Evolutionary conservation across 2,329 filamentous ascomycete species (phyloP).

Genomic region (Cladosporium halotolerans): DNA sequence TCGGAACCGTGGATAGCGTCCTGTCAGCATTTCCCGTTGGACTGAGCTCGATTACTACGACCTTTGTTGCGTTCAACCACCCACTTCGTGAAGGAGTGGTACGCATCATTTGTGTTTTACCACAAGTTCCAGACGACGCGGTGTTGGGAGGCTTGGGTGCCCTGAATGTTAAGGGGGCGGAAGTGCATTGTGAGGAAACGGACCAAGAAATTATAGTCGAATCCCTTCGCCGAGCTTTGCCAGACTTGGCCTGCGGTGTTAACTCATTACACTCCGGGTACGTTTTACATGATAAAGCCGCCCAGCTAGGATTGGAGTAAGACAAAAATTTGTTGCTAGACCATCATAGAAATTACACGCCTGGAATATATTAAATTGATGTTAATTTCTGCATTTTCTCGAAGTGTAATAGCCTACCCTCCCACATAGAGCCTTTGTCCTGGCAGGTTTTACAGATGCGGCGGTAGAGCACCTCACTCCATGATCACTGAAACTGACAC

Average conservation of each 20-base stretch:
- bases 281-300: not conserved
- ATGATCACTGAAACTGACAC: no score
- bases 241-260: not conserved
- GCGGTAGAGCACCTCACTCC: no score
- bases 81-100: not conserved
- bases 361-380: no score
- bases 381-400: no score
- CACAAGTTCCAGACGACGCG: not conserved
- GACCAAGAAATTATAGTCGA: not conserved
- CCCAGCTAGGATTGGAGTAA: not conserved
- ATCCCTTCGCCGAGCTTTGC: not conserved
- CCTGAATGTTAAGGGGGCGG: not conserved
- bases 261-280: not conserved
- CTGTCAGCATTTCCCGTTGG: not conserved
- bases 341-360: no score
- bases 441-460: no score
- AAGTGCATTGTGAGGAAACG: not conserved
- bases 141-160: not conserved
- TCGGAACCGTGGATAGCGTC: not conserved
- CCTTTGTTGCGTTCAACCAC: not conserved
- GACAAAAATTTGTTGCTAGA: not conserved
- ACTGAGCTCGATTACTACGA: not conserved
- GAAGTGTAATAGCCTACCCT: no score
- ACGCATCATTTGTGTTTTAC: not conserved
- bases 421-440: no score